A percentile compares a stretch with the other conserved stretches of the same genome.
These are phyloP conservation scores for Ananas comosus DNA, from an alignment of 176 grass and related monocot species.

Conservation along the genomic window DNA sequence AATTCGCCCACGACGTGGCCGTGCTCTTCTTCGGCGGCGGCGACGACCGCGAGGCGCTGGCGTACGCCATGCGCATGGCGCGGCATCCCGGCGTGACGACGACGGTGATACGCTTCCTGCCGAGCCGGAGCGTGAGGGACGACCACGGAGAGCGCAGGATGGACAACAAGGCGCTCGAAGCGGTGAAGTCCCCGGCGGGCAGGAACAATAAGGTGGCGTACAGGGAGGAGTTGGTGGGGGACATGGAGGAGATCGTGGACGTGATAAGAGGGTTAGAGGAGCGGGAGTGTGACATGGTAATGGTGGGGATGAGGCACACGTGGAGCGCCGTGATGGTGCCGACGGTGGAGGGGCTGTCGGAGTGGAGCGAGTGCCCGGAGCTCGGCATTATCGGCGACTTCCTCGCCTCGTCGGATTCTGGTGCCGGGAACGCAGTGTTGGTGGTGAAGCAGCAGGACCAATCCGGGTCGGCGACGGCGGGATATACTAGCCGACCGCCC, in stretches of 20 bases:
- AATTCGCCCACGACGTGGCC: slow-evolving; percentile 20
- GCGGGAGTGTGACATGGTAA: slow-evolving; percentile 56
- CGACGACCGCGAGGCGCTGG: slow-evolving; percentile 72
- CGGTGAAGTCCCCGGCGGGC: slow-evolving; percentile 35
- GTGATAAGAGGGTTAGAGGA: slow-evolving; percentile 38
- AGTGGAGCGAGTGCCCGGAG: slow-evolving; percentile 78
- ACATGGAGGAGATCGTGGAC: slow-evolving; percentile 59
- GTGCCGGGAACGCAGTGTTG: slow-evolving; percentile 55
- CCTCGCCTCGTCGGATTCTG: slow-evolving; percentile 62
- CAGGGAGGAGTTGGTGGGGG: slow-evolving; percentile 52
- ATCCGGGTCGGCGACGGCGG: slow-evolving; percentile 36
- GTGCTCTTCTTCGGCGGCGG: slow-evolving; percentile 79
- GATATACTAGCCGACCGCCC: slow-evolving; percentile 14
- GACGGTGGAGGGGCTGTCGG: slow-evolving; percentile 33
- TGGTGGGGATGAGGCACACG: slow-evolving; percentile 65
- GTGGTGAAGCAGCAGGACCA: slow-evolving; percentile 92
- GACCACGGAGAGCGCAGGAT: slow-evolving; percentile 38
- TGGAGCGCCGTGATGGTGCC: slow-evolving; percentile 47
- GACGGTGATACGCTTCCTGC: slow-evolving; percentile 54
- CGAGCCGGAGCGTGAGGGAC: slow-evolving; percentile 40
- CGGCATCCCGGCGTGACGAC: slow-evolving; percentile 43
- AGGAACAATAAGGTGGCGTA: slow-evolving; percentile 42
- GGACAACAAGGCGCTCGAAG: slow-evolving; percentile 52
- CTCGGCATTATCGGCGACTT: slow-evolving; percentile 76
- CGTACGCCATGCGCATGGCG: slow-evolving; percentile 62